A percentile compares a stretch with the other conserved stretches of the same genome.
Evolutionary conservation across 495 filamentous ascomycete species (phyloP).

Genomic region (Neurospora hispaniola): DNA sequence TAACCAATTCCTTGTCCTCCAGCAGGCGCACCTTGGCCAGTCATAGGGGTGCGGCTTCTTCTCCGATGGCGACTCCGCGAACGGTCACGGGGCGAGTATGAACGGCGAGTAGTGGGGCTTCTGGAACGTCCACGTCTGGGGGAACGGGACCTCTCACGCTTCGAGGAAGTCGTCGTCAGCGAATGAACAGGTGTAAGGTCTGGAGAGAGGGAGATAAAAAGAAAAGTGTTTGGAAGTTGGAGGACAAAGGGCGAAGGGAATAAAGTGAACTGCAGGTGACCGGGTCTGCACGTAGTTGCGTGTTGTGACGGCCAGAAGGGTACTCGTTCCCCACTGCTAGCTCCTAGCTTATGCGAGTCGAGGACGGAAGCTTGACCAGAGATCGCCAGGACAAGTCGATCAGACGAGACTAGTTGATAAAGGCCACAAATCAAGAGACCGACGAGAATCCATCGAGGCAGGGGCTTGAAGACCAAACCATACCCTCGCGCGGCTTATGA

Average conservation of each 20-base stretch:
- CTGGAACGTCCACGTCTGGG: conserved; percentile 67
- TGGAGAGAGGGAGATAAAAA: neutral
- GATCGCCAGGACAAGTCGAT: conserved; percentile 1
- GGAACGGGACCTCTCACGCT: conserved; percentile 94
- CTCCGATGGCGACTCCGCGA: conserved; percentile 64
- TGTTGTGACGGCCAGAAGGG: neutral
- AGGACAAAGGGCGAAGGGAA: neutral
- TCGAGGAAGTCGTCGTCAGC: conserved; percentile 31
- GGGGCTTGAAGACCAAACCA: neutral
- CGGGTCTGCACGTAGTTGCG: neutral
- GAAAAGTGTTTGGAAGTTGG: neutral
- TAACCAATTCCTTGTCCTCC: conserved; percentile 47
- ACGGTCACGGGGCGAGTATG: conserved; percentile 86
- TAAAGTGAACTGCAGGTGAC: neutral
- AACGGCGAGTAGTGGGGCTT: conserved; percentile 55
- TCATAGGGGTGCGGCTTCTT: conserved; percentile 80
- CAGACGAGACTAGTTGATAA: neutral
- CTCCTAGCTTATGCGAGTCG: neutral
- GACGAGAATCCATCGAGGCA: neutral
- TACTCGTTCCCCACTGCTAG: neutral
- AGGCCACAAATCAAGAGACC: neutral
- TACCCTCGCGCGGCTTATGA: neutral
- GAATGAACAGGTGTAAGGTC: conserved; percentile 7
- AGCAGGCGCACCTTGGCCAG: conserved; percentile 55
- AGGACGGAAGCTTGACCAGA: neutral